Conservation (phyloP, 805 yeast genomes). For the Candida bentonensis region DNA sequence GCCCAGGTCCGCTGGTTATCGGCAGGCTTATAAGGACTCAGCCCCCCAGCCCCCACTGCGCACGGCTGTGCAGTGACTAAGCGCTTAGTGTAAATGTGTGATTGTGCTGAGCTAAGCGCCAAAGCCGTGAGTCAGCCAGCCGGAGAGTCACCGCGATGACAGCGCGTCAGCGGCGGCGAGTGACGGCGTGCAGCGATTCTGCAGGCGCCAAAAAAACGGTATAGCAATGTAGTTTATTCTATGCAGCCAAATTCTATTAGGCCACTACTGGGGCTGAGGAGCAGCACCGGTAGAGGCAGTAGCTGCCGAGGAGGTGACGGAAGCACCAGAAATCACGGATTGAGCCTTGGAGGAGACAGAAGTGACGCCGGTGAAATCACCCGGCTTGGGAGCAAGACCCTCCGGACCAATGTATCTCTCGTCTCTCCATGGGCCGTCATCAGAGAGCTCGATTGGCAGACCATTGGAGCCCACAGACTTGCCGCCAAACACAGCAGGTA, state of each 20-base stretch:
- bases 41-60: too few relatives aligned
- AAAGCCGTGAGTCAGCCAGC: too few relatives aligned
- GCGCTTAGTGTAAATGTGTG: too few relatives aligned
- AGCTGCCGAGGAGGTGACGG: not conserved
- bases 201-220: too few relatives aligned
- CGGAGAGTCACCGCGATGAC: too few relatives aligned
- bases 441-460: constrained; percentile 52
- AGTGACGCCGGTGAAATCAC: constrained; percentile 3
- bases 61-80: too few relatives aligned
- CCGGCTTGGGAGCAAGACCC: constrained; percentile 66
- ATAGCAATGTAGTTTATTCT: not conserved
- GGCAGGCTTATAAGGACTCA: too few relatives aligned
- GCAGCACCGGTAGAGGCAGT: constrained; percentile 4
- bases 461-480: constrained; percentile 56
- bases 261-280: not conserved
- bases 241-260: not conserved
- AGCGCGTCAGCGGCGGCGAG: too few relatives aligned
- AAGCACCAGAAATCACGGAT: not conserved
- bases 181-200: too few relatives aligned
- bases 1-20: too few relatives aligned
- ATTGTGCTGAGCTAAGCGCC: too few relatives aligned
- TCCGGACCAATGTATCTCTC: constrained; percentile 81
- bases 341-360: constrained; percentile 1
- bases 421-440: constrained; percentile 97
- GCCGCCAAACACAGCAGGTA: constrained; percentile 90